Base-by-base conservation (phyloP, 768 basidiomycete genomes). In the Rhodotorula kratochvilovae region DNA sequence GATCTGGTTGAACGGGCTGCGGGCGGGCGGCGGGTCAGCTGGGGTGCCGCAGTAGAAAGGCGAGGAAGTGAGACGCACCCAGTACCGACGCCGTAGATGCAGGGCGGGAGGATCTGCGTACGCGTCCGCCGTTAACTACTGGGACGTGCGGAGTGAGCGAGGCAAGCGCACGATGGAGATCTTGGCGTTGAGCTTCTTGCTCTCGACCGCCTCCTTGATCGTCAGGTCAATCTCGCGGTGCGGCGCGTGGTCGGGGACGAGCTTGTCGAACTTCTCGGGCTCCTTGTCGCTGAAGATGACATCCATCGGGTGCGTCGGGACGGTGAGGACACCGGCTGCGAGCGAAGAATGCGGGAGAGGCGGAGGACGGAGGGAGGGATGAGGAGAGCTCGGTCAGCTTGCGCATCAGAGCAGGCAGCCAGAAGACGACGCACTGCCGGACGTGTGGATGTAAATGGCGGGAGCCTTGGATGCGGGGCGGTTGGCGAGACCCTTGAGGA, bases 371-470 rank as follows among this genome's bases (percentile, higher is more conserved):
- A 27, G 3, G 29, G 6, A 8, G 31, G 5, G 8, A 35, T 25
- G 29, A 35, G 17, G n/a, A n/a, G n/a, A n/a, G n/a, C n/a, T n/a
- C n/a, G n/a, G n/a, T n/a, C n/a, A n/a, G n/a, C n/a, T n/a, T n/a
- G n/a, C n/a, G n/a, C n/a, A n/a, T n/a, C n/a, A n/a, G n/a, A n/a
- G n/a, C n/a, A n/a, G 25, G 43, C 11, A 5, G 5, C 27, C 7
- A 6, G 29, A 5, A 16, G n/a, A n/a, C 17, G 25, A 68, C 64
- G 39, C 51, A 69, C 72, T 68, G 46, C 68, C 73, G 7, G 68
- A 67, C 15, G 73, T 74, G 66, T 74, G 73, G 27, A 74, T 67
- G 69, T 74, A 74, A n/a, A 74, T 57, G 12, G 73, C 68, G 2
- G 68, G 66, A 11, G 62, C 0, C 27, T 63, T 54, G 8, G 59